Percentiles rank a stretch among this genome's conserved stretches.
These are phyloP conservation scores for Cyclotella baltica DNA, from an alignment of 108 stramenopile genomes.

Conservation along the genomic window DNA sequence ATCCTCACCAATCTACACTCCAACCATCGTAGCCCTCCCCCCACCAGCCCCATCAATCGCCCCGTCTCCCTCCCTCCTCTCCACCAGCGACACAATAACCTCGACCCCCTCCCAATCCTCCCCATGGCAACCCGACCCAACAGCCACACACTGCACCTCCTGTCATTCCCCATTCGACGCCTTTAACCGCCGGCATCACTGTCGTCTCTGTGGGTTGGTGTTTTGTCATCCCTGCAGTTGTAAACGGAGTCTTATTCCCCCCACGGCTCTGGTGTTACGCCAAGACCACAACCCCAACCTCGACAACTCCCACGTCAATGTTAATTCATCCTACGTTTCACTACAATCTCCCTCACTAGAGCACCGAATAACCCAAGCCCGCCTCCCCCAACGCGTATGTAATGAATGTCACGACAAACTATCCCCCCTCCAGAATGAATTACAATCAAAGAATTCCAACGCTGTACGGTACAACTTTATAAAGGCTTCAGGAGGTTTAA, in stretches of 20 bases:
- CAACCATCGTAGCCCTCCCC: constrained; percentile 10
- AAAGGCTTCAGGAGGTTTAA: constrained; percentile 69
- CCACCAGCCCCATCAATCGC: constrained; percentile 17
- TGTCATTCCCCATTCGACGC: constrained; percentile 69
- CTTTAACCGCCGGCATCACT: constrained; percentile 87
- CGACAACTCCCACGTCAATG: constrained; percentile 19
- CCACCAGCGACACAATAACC: constrained; percentile 19
- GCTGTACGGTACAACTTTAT: constrained; percentile 88
- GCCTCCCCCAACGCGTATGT: constrained; percentile 77
- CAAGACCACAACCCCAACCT: constrained; percentile 25
- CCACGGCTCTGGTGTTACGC: constrained; percentile 72
- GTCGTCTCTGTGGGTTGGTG: constrained; percentile 86
- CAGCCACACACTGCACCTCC: constrained; percentile 49
- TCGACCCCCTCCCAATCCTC: constrained; percentile 67
- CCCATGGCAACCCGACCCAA: constrained; percentile 76
- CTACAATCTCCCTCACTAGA: constrained; percentile 48
- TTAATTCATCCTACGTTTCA: constrained; percentile 34
- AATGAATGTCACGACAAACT: constrained; percentile 60
- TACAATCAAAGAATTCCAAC: constrained; percentile 74
- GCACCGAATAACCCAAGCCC: constrained; percentile 63
- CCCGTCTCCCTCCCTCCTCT: constrained; percentile 63
- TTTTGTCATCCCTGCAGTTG: constrained; percentile 79
- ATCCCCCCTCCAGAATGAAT: constrained; percentile 72
- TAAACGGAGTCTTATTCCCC: constrained; percentile 74
- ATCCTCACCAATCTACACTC: background rate